Evolutionary conservation across 345 rosid genomes (phyloP).

Genomic region (Luvunga scandens): DNA sequence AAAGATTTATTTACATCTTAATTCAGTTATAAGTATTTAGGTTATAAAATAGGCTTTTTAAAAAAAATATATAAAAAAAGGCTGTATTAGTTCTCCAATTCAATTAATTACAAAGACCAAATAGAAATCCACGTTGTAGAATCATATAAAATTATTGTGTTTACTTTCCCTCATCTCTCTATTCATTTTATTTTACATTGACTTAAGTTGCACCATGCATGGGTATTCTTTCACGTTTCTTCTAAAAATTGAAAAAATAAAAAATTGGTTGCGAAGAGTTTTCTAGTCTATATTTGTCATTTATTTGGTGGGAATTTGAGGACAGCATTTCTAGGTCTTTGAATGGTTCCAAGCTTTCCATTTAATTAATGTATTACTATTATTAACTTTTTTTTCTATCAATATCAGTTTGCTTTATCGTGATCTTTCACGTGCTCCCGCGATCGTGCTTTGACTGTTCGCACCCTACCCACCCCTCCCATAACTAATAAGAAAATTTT

Average conservation of each 20-base stretch:
- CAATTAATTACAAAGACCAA: too few species aligned
- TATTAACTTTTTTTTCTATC: not conserved
- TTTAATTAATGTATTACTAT: not conserved
- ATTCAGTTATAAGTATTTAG: too few species aligned
- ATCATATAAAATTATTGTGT: too few species aligned
- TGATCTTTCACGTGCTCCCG: slow-evolving; percentile 10
- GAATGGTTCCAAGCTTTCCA: not conserved
- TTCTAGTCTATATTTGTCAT: not conserved
- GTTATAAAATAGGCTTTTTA: too few species aligned
- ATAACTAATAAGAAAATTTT: not conserved
- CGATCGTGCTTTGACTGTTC: not conserved
- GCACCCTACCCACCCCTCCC: not conserved
- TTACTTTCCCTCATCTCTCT: too few species aligned
- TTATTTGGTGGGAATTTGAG: not conserved
- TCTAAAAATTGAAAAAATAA: too few species aligned
- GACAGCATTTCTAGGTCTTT: not conserved
- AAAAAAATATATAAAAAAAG: too few species aligned
- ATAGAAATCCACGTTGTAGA: accelerated
- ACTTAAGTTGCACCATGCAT: too few species aligned
- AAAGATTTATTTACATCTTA: too few species aligned
- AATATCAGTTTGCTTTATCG: not conserved
- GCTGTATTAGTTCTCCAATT: too few species aligned
- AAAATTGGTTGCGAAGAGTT: not conserved
- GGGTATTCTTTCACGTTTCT: too few species aligned
- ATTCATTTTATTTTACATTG: too few species aligned